phyloP scores from a whole-genome alignment of 2,329 filamentous ascomycete species.

The Gaeumannomyces sp. region DNA sequence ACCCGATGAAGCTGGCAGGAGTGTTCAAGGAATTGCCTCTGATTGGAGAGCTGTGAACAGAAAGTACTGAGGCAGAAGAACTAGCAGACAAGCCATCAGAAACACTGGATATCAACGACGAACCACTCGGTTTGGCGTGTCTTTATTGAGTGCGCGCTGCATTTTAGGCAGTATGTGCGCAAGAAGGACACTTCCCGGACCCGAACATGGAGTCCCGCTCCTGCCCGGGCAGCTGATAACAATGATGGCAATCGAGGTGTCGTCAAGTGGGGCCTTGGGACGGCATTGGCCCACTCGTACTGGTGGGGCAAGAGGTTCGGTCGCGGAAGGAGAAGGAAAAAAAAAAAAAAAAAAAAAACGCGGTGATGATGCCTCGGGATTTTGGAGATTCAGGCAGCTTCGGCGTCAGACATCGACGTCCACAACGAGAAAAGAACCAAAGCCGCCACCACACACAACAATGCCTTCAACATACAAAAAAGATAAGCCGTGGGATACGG shows the following conservation, averaged over 20 bases:
- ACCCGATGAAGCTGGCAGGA: background rate
- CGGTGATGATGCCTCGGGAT: conserved; percentile 1
- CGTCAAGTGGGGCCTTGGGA: too few species aligned
- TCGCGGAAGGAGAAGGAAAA: background rate
- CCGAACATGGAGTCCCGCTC: background rate
- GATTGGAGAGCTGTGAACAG: too few species aligned
- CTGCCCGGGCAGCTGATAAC: background rate
- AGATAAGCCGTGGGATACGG: conserved; percentile 92
- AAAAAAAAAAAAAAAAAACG: conserved; percentile 8
- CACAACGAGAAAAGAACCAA: background rate
- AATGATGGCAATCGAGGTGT: background rate
- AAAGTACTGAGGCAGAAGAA: too few species aligned
- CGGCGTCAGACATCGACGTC: background rate
- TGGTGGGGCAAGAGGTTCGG: background rate
- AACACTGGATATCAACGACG: background rate
- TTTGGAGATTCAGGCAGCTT: background rate
- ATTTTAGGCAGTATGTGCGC: too few species aligned
- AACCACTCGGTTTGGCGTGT: too few species aligned
- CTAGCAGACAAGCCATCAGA: background rate
- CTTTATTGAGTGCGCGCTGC: too few species aligned
- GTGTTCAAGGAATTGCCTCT: background rate
- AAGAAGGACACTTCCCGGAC: background rate
- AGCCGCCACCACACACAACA: background rate
- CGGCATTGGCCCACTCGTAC: background rate
- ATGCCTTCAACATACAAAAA: conserved; percentile 89